These are phyloP conservation scores for Chalciporus pseudorubinellus DNA, from an alignment of 768 basidiomycete species.

Conservation along the genomic window DNA sequence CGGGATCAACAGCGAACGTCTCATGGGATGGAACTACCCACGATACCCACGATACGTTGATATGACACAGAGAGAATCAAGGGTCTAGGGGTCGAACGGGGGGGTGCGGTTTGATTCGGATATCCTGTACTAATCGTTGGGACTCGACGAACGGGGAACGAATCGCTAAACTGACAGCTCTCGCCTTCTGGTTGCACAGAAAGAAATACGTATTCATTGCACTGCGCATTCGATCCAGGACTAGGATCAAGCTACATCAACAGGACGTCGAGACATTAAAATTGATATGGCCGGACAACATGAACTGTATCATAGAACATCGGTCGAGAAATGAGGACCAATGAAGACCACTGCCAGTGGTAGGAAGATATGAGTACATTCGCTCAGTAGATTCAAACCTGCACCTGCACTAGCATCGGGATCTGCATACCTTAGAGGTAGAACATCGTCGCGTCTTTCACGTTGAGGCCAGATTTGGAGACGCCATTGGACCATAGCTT, in stretches of 20 bases:
- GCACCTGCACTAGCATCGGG: background rate
- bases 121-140: too few relatives aligned
- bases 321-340: background rate
- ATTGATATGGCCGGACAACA: too few relatives aligned
- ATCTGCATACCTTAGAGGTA: slow-evolving; percentile 49
- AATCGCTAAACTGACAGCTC: background rate
- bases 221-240: too few relatives aligned
- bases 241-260: background rate
- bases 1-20: slow-evolving; percentile 9
- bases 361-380: background rate
- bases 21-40: background rate
- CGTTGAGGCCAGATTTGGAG: slow-evolving; percentile 42
- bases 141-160: too few relatives aligned
- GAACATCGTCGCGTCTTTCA: slow-evolving; percentile 76
- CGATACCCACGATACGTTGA: slow-evolving; percentile 11
- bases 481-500: slow-evolving; percentile 59
- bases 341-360: too few relatives aligned
- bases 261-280: too few relatives aligned
- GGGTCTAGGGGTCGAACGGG: too few relatives aligned
- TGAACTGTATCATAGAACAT: background rate
- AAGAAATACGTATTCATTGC: too few relatives aligned
- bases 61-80: too few relatives aligned
- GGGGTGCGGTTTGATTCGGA: too few relatives aligned
- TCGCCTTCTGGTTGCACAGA: too few relatives aligned
- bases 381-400: background rate